Percentiles rank a stretch among this genome's conserved stretches.
These are phyloP conservation scores for Ophiocordyceps camponoti-floridani DNA, from an alignment of 2,329 filamentous ascomycete genomes.

Conservation along the genomic window DNA sequence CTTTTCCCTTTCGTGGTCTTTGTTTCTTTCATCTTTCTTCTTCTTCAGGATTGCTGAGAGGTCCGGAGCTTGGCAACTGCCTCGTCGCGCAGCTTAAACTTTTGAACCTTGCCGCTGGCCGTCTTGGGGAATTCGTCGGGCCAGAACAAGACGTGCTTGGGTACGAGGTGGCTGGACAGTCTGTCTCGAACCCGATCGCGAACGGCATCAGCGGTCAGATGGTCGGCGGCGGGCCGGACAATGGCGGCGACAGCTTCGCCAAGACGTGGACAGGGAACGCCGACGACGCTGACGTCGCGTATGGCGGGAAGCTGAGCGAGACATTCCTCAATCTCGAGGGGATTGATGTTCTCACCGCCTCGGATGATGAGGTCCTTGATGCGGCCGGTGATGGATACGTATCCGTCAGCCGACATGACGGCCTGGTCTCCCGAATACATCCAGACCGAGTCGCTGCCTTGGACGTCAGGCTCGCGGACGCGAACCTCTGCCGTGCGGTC, in stretches of 20 bases:
- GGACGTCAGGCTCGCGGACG: slow-evolving; percentile 22
- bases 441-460: slow-evolving; percentile 38
- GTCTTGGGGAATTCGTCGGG: slow-evolving; percentile 79
- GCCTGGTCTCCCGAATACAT: slow-evolving; percentile 92
- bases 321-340: slow-evolving; percentile 80
- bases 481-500: slow-evolving; percentile 51
- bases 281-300: slow-evolving; percentile 65
- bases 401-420: slow-evolving; percentile 64
- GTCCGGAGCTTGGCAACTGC: slow-evolving; percentile 22
- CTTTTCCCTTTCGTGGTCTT: too few relatives aligned
- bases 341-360: slow-evolving; percentile 91
- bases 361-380: slow-evolving; percentile 95
- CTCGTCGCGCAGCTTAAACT: slow-evolving; percentile 64
- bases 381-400: slow-evolving; percentile 71
- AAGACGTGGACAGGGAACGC: slow-evolving; percentile 62
- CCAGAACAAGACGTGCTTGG: slow-evolving; percentile 72
- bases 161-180: slow-evolving; percentile 61
- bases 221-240: slow-evolving; percentile 30
- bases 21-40: background rate
- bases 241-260: slow-evolving; percentile 83
- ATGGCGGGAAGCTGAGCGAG: slow-evolving; percentile 56
- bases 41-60: background rate
- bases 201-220: slow-evolving; percentile 39
- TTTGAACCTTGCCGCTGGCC: slow-evolving; percentile 91
- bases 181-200: slow-evolving; percentile 53